Evolutionary conservation across 2,329 filamentous ascomycete genomes (phyloP), one percentile per base, ranked within the genome.

Genomic region (Penicillium italicum): DNA sequence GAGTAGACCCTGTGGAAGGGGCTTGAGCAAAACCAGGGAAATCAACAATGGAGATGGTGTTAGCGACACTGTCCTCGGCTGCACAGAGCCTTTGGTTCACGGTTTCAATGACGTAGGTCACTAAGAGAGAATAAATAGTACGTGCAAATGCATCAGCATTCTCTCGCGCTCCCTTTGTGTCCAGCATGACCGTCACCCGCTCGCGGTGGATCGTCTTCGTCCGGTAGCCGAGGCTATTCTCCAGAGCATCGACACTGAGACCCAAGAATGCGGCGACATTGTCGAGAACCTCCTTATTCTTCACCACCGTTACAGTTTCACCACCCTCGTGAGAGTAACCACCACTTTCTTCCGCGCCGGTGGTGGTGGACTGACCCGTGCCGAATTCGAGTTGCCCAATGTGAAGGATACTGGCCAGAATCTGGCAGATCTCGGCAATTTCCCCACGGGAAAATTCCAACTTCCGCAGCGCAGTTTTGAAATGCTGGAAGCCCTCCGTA

Each of bases 161-260:
- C 37, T 85, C 87, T 48, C 91, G 87, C 43, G 94, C 94, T 37
- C 94, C 94, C 55, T 85, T 86, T 7, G 93, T 90, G 69, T 99
- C 94, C 33, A 99, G 83, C 92, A 99, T 96, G 62, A 99, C 90
- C 0, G 94, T 99, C n/a, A 99, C 94, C 52, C 94, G 88, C 79
- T 99, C 94, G 61, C 91, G 89, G 69, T 95, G 90, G 54, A 99
- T 87, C 64, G 94, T 97, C 80, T 96, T 97, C 20, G 91, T 97
- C 77, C 96, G 95, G 80, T 97, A 96, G 3, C 92, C 91, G 55
- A 99, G 80, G 30, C 91, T 96, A 37, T 84, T 86, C 76, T 99
- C 92, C 6, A 99, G 80, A 57, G 96, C 90, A 46, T 85, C 80
- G 10, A 88, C 83, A 66, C 86, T 84, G 7, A 99, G 88, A 44